These are phyloP conservation scores for Gonapodya prolifera DNA, from an alignment of 192 early-diverging fungal species.

Conservation along the genomic window DNA sequence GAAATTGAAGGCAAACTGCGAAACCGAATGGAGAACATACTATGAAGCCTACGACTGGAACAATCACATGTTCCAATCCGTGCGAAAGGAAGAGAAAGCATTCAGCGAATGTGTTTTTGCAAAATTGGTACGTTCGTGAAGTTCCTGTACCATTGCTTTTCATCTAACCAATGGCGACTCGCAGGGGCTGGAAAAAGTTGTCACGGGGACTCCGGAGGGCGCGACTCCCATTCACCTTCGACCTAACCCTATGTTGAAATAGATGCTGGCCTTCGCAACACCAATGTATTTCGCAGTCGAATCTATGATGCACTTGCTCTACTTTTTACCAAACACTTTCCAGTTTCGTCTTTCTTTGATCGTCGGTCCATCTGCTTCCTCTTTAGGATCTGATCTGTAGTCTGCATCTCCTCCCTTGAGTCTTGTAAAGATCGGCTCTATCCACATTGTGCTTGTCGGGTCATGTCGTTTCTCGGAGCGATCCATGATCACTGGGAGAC, in stretches of 20 bases:
- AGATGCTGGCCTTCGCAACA: no score
- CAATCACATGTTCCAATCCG: conserved; percentile 76
- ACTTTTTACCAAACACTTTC: no score
- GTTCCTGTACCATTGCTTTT: conserved; percentile 2
- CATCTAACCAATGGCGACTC: background rate
- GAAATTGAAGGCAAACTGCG: conserved; percentile 83
- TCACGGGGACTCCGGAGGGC: conserved; percentile 44
- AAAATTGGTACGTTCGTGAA: conserved; percentile 49
- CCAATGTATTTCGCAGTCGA: no score
- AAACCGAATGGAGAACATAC: conserved; percentile 70
- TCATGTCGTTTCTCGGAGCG: background rate
- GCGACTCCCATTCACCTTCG: conserved; percentile 36
- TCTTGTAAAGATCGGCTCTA: background rate
- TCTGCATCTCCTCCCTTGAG: background rate
- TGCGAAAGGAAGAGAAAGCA: conserved; percentile 59
- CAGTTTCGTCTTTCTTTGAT: background rate
- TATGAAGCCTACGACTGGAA: conserved; percentile 86
- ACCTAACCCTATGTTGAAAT: conserved; percentile 32
- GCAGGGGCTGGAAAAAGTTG: conserved; percentile 36
- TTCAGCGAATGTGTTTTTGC: conserved; percentile 85
- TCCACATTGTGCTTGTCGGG: background rate
- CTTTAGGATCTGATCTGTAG: no score
- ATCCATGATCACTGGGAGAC: background rate
- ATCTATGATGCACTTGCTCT: no score
- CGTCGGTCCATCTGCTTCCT: background rate